Conservation (phyloP, 2,329 filamentous ascomycete genomes). For the Exophiala sp. region DNA sequence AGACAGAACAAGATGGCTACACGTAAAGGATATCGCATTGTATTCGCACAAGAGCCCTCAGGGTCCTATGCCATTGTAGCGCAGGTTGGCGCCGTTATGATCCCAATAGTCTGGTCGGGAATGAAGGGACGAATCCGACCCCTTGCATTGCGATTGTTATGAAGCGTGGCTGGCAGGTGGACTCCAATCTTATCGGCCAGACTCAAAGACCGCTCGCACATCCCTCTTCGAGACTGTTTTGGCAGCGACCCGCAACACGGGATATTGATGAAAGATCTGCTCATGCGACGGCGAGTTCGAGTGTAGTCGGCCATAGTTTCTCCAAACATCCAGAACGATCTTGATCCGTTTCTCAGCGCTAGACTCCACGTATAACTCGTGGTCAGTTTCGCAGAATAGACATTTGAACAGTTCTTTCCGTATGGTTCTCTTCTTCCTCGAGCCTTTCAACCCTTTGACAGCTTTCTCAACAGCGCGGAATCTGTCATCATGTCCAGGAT, state of each 20-base stretch:
- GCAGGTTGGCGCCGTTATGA: too few species aligned
- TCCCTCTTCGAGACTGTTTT: conserved; percentile 14
- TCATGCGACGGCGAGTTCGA: conserved; percentile 12
- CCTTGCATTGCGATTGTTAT: too few species aligned
- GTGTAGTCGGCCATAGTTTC: conserved; percentile 19
- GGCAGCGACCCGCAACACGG: conserved; percentile 9
- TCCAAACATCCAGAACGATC: conserved; percentile 18
- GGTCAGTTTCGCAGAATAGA: conserved; percentile 17
- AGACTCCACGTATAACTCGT: conserved; percentile 8
- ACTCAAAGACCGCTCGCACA: conserved; percentile 17
- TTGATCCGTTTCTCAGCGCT: conserved; percentile 1
- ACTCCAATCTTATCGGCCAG: background rate
- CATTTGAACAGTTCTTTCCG: conserved; percentile 14
- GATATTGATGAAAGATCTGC: conserved; percentile 17
- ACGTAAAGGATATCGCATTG: background rate
- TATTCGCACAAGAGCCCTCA: too few species aligned
- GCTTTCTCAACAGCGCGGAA: conserved; percentile 11
- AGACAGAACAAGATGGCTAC: background rate
- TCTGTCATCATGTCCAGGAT: conserved; percentile 2
- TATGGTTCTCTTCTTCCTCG: background rate
- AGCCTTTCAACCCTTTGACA: conserved; percentile 11
- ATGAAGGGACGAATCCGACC: too few species aligned
- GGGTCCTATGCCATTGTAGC: too few species aligned
- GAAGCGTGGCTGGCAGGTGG: too few species aligned
- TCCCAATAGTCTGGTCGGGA: too few species aligned